phyloP scores from a whole-genome alignment of 2,329 filamentous ascomycete species.

The Verticillium nonalfalfae region DNA sequence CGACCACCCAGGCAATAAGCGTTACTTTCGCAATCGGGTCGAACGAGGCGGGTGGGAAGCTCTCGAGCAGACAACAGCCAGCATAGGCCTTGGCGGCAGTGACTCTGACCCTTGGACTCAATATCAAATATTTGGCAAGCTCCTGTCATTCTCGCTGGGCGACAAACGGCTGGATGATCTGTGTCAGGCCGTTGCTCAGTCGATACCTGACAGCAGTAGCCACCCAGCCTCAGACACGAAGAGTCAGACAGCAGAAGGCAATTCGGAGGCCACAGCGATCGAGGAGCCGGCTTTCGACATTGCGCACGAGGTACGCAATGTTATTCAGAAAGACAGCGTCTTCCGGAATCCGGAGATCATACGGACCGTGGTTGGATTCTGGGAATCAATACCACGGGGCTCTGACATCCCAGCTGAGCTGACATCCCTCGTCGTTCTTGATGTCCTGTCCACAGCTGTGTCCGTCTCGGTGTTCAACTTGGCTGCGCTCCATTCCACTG shows the following conservation, averaged over 20 bases:
- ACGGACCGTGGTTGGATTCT: conserved; percentile 55
- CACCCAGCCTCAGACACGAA: not conserved
- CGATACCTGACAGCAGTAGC: not conserved
- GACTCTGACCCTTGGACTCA: conserved; percentile 63
- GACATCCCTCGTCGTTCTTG: conserved; percentile 58
- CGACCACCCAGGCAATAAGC: conserved; percentile 76
- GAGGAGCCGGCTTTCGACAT: conserved; percentile 13
- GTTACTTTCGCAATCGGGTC: conserved; percentile 75
- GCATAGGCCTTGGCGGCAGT: conserved; percentile 57
- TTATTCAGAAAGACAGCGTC: conserved; percentile 43
- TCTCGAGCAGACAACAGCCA: conserved; percentile 65
- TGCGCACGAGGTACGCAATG: conserved; percentile 34
- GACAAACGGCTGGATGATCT: conserved; percentile 68
- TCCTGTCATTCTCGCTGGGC: conserved; percentile 75
- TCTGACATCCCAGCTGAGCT: conserved; percentile 36
- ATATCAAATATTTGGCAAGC: conserved; percentile 72
- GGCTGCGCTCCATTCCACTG: conserved; percentile 64
- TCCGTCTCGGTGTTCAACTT: conserved; percentile 63
- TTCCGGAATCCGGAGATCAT: conserved; percentile 59
- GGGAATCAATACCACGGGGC: conserved; percentile 53
- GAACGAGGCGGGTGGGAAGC: conserved; percentile 73
- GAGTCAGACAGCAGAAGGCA: not conserved
- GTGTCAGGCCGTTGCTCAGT: conserved; percentile 47
- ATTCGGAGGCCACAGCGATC: not conserved
- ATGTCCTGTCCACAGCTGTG: conserved; percentile 53